These are phyloP conservation scores for Cornus florida DNA, from an alignment of 148 eudicot species.

Conservation along the genomic window DNA sequence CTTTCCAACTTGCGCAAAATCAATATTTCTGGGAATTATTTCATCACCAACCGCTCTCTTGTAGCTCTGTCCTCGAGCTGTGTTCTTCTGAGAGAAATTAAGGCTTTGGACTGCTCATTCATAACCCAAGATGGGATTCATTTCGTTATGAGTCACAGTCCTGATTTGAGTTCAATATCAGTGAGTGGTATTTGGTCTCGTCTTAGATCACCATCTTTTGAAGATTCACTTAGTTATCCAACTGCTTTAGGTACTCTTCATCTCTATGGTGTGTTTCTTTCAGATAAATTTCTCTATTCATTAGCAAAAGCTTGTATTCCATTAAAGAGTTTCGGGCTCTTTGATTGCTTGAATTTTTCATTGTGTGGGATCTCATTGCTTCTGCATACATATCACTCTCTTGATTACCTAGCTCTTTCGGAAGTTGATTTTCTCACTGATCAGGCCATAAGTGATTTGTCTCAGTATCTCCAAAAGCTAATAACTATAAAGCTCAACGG, in stretches of 20 bases:
- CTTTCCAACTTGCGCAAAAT: constrained; percentile 42
- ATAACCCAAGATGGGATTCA: constrained; percentile 41
- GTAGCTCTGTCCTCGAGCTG: constrained; percentile 45
- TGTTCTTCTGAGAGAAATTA: constrained; percentile 41
- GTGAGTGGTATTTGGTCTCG: constrained; percentile 30
- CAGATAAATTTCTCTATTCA: constrained; percentile 43
- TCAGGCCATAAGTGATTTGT: constrained; percentile 29
- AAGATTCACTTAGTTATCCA: constrained; percentile 30
- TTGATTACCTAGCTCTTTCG: constrained; percentile 42
- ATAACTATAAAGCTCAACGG: constrained; percentile 37
- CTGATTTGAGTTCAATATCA: constrained; percentile 32
- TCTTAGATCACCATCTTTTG: constrained; percentile 3
- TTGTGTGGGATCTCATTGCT: constrained; percentile 42
- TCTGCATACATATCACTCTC: constrained; percentile 27
- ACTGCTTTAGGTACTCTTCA: constrained; percentile 33
- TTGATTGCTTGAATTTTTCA: constrained; percentile 32
- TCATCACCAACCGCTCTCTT: constrained; percentile 52
- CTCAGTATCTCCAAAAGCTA: constrained; percentile 37
- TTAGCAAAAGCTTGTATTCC: constrained; percentile 48
- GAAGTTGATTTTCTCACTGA: constrained; percentile 42
- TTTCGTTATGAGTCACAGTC: constrained; percentile 30
- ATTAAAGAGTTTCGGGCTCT: constrained; percentile 47
- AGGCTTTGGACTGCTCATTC: constrained; percentile 35
- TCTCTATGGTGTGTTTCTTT: constrained; percentile 38
- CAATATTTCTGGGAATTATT: constrained; percentile 45